A percentile compares a stretch with the other conserved stretches of the same genome.
Conservation (phyloP, 148 eudicot genomes). For the Cornus controversa region DNA sequence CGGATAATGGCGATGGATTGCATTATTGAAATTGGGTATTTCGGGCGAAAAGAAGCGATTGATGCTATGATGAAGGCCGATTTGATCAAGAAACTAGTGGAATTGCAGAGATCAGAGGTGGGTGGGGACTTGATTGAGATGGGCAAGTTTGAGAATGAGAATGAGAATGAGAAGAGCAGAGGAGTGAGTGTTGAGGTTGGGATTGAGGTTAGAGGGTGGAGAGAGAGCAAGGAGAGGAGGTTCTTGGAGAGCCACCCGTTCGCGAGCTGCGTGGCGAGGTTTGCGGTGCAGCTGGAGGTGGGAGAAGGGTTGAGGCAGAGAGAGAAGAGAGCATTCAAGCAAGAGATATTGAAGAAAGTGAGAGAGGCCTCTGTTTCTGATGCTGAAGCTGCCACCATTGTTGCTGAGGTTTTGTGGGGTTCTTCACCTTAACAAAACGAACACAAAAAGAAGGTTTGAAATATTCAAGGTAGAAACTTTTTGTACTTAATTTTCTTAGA, state of each 20-base stretch:
- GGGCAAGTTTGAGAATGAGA: conserved; percentile 28
- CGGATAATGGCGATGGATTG: conserved; percentile 47
- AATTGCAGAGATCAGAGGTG: conserved; percentile 62
- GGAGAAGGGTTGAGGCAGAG: conserved; percentile 89
- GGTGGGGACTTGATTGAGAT: conserved; percentile 70
- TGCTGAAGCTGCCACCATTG: conserved; percentile 78
- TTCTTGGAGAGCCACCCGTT: conserved; percentile 54
- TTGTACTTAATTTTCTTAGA: not conserved
- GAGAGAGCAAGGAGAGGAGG: conserved; percentile 29
- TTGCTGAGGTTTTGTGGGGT: conserved; percentile 94
- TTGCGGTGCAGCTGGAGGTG: conserved; percentile 83
- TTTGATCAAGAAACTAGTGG: conserved; percentile 52
- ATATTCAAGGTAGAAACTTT: not conserved
- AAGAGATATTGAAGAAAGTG: conserved; percentile 53
- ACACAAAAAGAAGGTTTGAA: not conserved
- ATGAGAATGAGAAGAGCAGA: not conserved
- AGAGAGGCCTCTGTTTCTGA: conserved; percentile 57
- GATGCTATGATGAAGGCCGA: conserved; percentile 69
- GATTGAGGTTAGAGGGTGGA: conserved; percentile 12
- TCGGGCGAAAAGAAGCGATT: conserved; percentile 78
- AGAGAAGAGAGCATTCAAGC: conserved; percentile 72
- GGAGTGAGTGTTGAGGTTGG: too few relatives aligned
- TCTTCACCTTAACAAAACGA: conserved; percentile 51
- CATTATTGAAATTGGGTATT: conserved; percentile 78
- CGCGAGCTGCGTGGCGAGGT: conserved; percentile 74